Base-by-base conservation (phyloP, 148 eudicot genomes). In the Amaranthus cruentus region DNA sequence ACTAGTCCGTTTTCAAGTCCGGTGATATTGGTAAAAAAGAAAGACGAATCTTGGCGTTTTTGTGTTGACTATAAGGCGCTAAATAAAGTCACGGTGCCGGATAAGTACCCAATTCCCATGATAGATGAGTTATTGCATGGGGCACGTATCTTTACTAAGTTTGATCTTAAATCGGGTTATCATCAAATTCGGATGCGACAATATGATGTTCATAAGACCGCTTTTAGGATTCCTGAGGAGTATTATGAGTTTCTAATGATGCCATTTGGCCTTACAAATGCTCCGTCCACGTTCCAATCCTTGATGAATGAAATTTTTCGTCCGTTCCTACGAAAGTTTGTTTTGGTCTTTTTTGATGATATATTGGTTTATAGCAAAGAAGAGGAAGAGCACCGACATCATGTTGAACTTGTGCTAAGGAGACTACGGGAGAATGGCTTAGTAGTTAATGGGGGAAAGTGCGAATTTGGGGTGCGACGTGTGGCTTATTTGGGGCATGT, bases 61-160 rank as follows among this genome's bases (percentile, higher is more conserved):
- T 15, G 62, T 15, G 62, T 58, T 0, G 62, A 58, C 7, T 15
- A 58, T 2, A 10, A 43, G 2, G 13, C 43, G 14, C 4, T 18
- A 18, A 18, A 18, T 18, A 18, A 18, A 18, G 18, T 18, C 18
- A 18, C 18, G 18, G 18, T 67, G 0, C 28, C 52, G 12, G 44
- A 67, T 15, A 50, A 49, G 14, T 50, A n/a, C 0, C 14, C 70
- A 0, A 50, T 67, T 6, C 70, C 57, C 7, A 4, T 50, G 9
- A 67, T 67, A 4, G 70, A 67, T 48, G 70, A 67, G 43, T 66
- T 50, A 56, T 67, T 50, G 11, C 46, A 67, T 15, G 70, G 70
- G 5, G 28, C 70, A 43, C 3, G 21, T 1, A 9, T n/a, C 2
- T 67, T 47, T 4, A 6, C 57, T 0, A 50, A 67, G 11, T 42